Percentiles rank a stretch among this genome's conserved stretches.
phyloP scores from a whole-genome alignment of 768 basidiomycete genomes.

The Chiua virens region DNA sequence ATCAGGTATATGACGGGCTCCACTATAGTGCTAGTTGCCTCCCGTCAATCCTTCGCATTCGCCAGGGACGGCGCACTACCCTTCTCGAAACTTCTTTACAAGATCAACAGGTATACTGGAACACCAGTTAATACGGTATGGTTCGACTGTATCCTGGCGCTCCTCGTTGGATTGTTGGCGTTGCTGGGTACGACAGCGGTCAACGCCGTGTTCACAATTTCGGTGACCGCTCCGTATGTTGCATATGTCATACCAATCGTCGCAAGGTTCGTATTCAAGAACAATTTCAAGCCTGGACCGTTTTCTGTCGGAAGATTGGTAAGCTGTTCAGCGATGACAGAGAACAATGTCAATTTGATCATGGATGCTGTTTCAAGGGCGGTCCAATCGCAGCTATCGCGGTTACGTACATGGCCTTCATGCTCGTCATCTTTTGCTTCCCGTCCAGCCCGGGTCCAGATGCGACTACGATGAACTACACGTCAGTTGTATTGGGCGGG shows the following conservation, averaged over 20 bases:
- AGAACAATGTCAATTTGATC: too few species aligned
- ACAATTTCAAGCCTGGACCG: slow-evolving; percentile 45
- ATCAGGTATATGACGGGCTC: slow-evolving; percentile 46
- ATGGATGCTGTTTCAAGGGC: slow-evolving; percentile 49
- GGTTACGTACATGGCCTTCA: slow-evolving; percentile 63
- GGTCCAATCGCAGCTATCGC: slow-evolving; percentile 51
- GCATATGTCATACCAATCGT: slow-evolving; percentile 47
- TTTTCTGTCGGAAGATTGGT: slow-evolving; percentile 45
- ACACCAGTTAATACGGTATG: slow-evolving; percentile 61
- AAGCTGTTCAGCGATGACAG: slow-evolving; percentile 7
- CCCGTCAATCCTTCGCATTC: slow-evolving; percentile 56
- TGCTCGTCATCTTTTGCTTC: slow-evolving; percentile 61
- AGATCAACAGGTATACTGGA: slow-evolving; percentile 47
- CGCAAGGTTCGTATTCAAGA: slow-evolving; percentile 45
- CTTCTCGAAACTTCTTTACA: slow-evolving; percentile 50
- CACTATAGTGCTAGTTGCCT: slow-evolving; percentile 42
- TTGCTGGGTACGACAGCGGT: slow-evolving; percentile 55
- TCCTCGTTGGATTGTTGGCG: slow-evolving; percentile 50
- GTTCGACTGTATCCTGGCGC: slow-evolving; percentile 41
- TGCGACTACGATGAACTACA: slow-evolving; percentile 65
- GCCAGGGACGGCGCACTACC: slow-evolving; percentile 61
- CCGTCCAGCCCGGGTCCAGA: slow-evolving; percentile 48
- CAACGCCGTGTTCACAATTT: slow-evolving; percentile 53
- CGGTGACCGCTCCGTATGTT: slow-evolving; percentile 43
- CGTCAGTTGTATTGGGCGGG: slow-evolving; percentile 61